Evolutionary conservation across 306 rosid genomes (phyloP).

Genomic region (Cucurbita moschata): DNA sequence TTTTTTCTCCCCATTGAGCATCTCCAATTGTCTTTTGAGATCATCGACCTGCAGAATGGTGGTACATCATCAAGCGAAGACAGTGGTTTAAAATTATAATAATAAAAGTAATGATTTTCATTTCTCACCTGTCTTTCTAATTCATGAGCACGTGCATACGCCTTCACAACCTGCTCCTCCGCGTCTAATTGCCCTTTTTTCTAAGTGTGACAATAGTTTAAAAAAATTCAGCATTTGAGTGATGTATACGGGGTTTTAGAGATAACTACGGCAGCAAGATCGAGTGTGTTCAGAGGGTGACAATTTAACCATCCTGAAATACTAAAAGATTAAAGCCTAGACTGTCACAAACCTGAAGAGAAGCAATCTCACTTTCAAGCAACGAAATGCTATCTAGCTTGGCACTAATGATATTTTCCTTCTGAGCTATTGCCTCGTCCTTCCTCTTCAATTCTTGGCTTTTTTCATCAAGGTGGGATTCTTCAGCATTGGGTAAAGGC

Average conservation of each 20-base stretch:
- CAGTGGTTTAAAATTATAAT: background rate
- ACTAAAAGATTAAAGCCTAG: background rate
- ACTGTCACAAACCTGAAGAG: conserved; percentile 61
- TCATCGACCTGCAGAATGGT: conserved; percentile 40
- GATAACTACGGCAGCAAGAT: background rate
- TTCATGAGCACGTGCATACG: conserved; percentile 75
- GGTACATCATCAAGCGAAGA: background rate
- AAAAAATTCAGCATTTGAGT: background rate
- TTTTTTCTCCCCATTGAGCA: conserved; percentile 38
- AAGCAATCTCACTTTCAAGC: conserved; percentile 46
- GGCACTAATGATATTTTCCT: conserved; percentile 39
- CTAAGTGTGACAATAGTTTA: conserved; percentile 12
- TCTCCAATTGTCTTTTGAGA: conserved; percentile 38
- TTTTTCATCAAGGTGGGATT: conserved; percentile 39
- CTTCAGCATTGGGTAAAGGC: conserved; percentile 26
- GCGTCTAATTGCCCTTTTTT: conserved; percentile 44
- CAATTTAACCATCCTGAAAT: background rate
- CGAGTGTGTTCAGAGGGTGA: background rate
- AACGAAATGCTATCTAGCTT: conserved; percentile 31
- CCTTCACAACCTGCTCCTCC: conserved; percentile 64
- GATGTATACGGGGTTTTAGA: background rate
- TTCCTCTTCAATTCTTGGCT: conserved; percentile 38
- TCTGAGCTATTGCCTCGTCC: conserved; percentile 40
- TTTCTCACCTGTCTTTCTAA: conserved; percentile 64
- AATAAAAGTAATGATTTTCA: background rate